These are phyloP conservation scores for Taphrina deformans DNA, from an alignment of 1,139 yeast species.

Conservation along the genomic window DNA sequence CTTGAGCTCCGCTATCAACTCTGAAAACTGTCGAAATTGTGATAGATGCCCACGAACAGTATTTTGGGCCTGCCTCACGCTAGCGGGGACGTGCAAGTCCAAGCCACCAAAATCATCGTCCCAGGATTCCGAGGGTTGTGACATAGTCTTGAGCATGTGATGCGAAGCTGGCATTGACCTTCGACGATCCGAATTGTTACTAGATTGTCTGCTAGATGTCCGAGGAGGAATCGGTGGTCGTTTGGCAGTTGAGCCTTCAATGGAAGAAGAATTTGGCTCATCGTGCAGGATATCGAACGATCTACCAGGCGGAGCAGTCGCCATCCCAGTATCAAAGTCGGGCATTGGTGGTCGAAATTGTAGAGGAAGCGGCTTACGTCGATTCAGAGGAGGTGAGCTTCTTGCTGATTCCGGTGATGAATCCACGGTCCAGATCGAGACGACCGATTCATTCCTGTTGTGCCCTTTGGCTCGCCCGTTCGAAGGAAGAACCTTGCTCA, in stretches of 20 bases:
- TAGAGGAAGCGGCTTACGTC: not conserved
- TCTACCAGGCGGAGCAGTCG: conserved; percentile 4
- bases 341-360: conserved; percentile 11
- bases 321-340: not conserved
- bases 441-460: conserved; percentile 6
- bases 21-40: conserved; percentile 9
- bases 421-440: conserved; percentile 12
- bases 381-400: not conserved
- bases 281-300: not conserved
- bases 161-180: not conserved
- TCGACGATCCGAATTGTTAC: not conserved
- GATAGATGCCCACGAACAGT: conserved; percentile 11
- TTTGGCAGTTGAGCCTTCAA: not conserved
- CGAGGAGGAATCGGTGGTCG: conserved; percentile 12
- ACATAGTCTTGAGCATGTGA: not conserved
- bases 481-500: not conserved
- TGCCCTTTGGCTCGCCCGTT: not conserved
- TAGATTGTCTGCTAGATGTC: conserved; percentile 3
- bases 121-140: conserved; percentile 11
- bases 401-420: not conserved
- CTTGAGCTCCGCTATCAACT: conserved; percentile 1
- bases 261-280: not conserved
- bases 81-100: conserved; percentile 2
- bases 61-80: not conserved
- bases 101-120: conserved; percentile 16